Conservation (phyloP, 78 protist species). For the Dictyostelium brefeldianum region DNA sequence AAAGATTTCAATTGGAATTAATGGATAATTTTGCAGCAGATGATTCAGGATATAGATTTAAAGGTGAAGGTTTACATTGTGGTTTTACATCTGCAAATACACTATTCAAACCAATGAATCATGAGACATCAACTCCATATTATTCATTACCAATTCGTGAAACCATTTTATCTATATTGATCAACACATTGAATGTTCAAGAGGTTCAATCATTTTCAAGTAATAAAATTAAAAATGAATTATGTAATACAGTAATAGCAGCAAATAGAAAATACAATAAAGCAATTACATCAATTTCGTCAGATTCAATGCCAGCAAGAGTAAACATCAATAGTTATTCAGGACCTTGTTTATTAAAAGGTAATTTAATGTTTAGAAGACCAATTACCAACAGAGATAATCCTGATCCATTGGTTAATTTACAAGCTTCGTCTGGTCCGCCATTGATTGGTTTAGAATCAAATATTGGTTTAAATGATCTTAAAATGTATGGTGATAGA, state of each 20-base stretch:
- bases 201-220: slow-evolving; percentile 18
- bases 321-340: slow-evolving; percentile 50
- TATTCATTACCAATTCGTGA: slow-evolving; percentile 65
- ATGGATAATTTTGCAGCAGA: slow-evolving; percentile 37
- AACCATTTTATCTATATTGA: slow-evolving; percentile 37
- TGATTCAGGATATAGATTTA: slow-evolving; percentile 50
- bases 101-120: slow-evolving; percentile 43
- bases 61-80: slow-evolving; percentile 71
- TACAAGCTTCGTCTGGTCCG: slow-evolving; percentile 51
- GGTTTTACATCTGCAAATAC: slow-evolving; percentile 69
- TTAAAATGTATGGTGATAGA: slow-evolving; percentile 47
- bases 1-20: slow-evolving; percentile 34
- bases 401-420: slow-evolving; percentile 20
- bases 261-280: slow-evolving; percentile 20
- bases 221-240: neutral
- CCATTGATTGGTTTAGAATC: slow-evolving; percentile 70
- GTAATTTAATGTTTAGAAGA: slow-evolving; percentile 62
- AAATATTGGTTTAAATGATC: slow-evolving; percentile 43
- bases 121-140: neutral
- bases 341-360: slow-evolving; percentile 66
- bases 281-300: slow-evolving; percentile 57
- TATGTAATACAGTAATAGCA: slow-evolving; percentile 7
- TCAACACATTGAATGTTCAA: slow-evolving; percentile 20
- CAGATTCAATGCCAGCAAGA: slow-evolving; percentile 56
- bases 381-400: slow-evolving; percentile 34